These are phyloP conservation scores for Podaxis pistillaris DNA, from an alignment of 768 basidiomycete species.

Conservation along the genomic window DNA sequence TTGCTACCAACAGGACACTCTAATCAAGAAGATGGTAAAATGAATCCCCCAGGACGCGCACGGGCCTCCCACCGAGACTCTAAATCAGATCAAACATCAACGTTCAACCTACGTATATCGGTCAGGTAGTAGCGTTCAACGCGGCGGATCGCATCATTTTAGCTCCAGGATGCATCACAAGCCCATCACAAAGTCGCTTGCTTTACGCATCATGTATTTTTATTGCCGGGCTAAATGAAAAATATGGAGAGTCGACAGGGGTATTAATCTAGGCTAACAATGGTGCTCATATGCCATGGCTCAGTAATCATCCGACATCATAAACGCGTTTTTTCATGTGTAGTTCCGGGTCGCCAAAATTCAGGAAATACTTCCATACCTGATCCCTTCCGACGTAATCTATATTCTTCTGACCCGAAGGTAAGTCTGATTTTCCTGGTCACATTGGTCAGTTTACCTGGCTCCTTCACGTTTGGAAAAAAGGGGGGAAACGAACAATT, in stretches of 20 bases:
- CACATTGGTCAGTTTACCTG: conserved; percentile 1
- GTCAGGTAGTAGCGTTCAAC: conserved; percentile 1
- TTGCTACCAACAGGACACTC: background rate
- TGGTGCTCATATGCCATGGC: too few relatives aligned
- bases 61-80: conserved; percentile 3
- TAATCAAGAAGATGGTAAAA: background rate
- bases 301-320: too few relatives aligned
- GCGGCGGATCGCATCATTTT: conserved; percentile 14
- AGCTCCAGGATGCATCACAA: background rate
- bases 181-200: background rate
- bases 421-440: background rate
- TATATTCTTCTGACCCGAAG: background rate
- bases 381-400: conserved; percentile 12
- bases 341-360: background rate
- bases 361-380: background rate
- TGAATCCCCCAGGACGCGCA: background rate
- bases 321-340: background rate
- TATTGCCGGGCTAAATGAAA: background rate
- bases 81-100: background rate
- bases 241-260: too few relatives aligned
- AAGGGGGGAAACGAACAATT: background rate
- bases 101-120: conserved; percentile 3
- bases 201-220: background rate
- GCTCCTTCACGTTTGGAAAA: conserved; percentile 4
- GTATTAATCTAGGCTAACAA: too few relatives aligned